A percentile compares a stretch with the other conserved stretches of the same genome.
Conservation (phyloP, 306 rosid genomes). For the Prunus davidiana region DNA sequence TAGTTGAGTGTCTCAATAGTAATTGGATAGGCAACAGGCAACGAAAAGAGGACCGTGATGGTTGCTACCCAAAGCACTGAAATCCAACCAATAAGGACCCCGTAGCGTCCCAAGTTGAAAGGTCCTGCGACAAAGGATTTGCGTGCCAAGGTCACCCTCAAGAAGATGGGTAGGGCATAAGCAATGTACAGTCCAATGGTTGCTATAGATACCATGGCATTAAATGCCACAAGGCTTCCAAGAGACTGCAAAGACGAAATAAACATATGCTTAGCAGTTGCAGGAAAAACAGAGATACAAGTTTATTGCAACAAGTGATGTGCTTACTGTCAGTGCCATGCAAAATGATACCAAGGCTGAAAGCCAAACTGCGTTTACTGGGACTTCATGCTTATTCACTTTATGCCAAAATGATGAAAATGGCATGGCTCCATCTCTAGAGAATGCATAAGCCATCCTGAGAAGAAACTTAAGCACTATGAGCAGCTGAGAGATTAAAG, state of each 20-base stretch:
- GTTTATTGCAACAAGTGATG: background rate
- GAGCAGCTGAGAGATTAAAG: slow-evolving; percentile 12
- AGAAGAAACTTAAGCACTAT: slow-evolving; percentile 17
- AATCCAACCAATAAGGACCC: slow-evolving; percentile 67
- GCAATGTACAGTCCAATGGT: slow-evolving; percentile 88
- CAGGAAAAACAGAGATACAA: background rate
- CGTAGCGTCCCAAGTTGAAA: slow-evolving; percentile 73
- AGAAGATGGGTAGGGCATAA: slow-evolving; percentile 88
- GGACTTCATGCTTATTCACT: slow-evolving; percentile 83
- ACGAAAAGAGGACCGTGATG: slow-evolving; percentile 78
- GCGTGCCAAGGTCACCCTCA: slow-evolving; percentile 79
- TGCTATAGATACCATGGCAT: slow-evolving; percentile 96
- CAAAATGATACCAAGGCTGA: slow-evolving; percentile 74
- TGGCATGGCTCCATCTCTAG: slow-evolving; percentile 99
- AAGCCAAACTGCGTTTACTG: slow-evolving; percentile 87
- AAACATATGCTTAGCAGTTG: slow-evolving; percentile 14
- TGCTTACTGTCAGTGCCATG: slow-evolving; percentile 83
- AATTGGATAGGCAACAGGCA: slow-evolving; percentile 82
- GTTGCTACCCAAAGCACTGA: slow-evolving; percentile 84
- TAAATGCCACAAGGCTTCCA: slow-evolving; percentile 91
- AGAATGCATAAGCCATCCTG: slow-evolving; percentile 96
- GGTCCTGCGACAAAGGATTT: slow-evolving; percentile 70
- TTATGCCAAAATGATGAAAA: slow-evolving; percentile 79
- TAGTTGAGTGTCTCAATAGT: slow-evolving; percentile 73
- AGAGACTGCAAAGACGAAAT: slow-evolving; percentile 68